Base-by-base conservation (phyloP, 2,329 filamentous ascomycete genomes). In the Dactylellina parvicollis region DNA sequence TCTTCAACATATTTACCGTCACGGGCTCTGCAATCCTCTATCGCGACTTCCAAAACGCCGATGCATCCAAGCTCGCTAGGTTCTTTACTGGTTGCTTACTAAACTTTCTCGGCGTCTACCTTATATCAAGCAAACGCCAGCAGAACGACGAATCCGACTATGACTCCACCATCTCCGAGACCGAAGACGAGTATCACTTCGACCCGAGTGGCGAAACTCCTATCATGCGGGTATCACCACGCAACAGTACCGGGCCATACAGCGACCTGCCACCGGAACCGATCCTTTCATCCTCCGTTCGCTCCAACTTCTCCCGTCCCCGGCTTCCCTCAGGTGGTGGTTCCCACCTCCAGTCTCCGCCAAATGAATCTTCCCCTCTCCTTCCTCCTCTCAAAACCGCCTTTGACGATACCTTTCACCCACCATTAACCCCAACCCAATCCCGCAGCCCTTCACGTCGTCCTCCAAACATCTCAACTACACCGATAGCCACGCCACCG, bases 1-100 rank as follows among this genome's bases (percentile, higher is more conserved):
- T 96, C 75, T 99, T 99, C 80, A 99, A 95, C 0, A 85, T 99
- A 5, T 96, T 91, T 4, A 95, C 98, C 75, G 98, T 99, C 77
- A 85, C 96, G 56, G 95, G 95, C 65, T 97, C 93, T 78, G 94
- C 94, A 0, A 86, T 99, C 7, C 83, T 99, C 4, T 99, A 98
- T 80, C 89, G 94, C 54, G 95, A 99, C 80, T 99, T 99, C 78
- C 91, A 98, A 80, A 89, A 90, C 42, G 91, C 92, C 5, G 90
- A 88, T 0, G 82, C 85, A 28, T 85, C 88, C 50, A 90, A 92
- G 78, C 91, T 91, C 1, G 83, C 84, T 65, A 96, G 96, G 78
- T 99, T 99, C 79, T 83, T 96, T 10, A 92, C 91, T 20, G 95
- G 95, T 36, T 99, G 95, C 81, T 84, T 92, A 3, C 82, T 99